Conservation (phyloP, 805 yeast species). For the Starmerella vitae region DNA sequence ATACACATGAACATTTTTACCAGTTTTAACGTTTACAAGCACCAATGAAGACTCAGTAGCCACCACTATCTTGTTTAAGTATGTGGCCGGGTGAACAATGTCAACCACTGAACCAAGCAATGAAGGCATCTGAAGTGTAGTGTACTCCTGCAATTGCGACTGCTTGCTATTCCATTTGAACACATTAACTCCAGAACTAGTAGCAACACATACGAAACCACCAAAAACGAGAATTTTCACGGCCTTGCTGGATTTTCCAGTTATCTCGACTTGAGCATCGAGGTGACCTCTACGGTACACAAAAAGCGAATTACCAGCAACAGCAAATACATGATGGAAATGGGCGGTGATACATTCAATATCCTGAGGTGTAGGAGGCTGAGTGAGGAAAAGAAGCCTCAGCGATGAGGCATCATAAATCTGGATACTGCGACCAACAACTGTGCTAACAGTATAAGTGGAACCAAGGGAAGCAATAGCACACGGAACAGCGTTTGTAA, state of each 20-base stretch:
- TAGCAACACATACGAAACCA: constrained; percentile 52
- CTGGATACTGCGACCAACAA: constrained; percentile 81
- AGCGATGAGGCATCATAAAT: constrained; percentile 79
- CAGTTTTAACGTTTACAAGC: constrained; percentile 64
- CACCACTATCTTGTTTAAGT: constrained; percentile 73
- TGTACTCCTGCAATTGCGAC: constrained; percentile 51
- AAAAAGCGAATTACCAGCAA: constrained; percentile 57
- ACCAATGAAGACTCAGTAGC: constrained; percentile 55
- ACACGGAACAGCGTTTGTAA: constrained; percentile 75
- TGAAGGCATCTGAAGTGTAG: constrained; percentile 44
- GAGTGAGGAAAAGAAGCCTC: constrained; percentile 75
- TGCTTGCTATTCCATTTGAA: constrained; percentile 39
- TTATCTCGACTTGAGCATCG: constrained; percentile 30
- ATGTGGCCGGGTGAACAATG: constrained; percentile 74
- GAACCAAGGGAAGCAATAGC: constrained; percentile 81
- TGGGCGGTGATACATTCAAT: constrained; percentile 67
- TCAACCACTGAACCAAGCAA: constrained; percentile 61
- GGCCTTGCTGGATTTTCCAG: constrained; percentile 29
- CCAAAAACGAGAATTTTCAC: constrained; percentile 56
- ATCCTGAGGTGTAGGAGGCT: constrained; percentile 53
- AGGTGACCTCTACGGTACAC: constrained; percentile 71
- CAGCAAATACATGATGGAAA: constrained; percentile 71
- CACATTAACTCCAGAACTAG: constrained; percentile 37
- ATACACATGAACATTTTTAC: constrained; percentile 50
- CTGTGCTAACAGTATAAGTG: constrained; percentile 74